A percentile compares a stretch with the other conserved stretches of the same genome.
phyloP scores from a whole-genome alignment of 805 yeast genomes.

The Pichia californica region DNA sequence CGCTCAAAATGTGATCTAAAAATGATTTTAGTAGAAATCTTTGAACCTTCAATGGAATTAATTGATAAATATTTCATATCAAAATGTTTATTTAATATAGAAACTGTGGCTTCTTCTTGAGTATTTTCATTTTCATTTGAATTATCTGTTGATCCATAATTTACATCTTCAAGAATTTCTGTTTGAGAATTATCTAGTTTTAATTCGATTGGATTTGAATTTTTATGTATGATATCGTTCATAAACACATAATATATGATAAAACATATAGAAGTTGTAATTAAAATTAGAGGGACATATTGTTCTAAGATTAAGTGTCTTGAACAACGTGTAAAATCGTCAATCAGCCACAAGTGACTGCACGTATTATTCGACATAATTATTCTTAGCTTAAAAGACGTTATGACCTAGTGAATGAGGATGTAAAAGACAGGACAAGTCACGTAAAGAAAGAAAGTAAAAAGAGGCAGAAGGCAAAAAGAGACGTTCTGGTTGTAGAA shows the following conservation, averaged over 20 bases:
- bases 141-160: background rate
- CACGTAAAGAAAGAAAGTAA: too few species aligned
- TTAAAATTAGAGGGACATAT: conserved; percentile 23
- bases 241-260: conserved; percentile 3
- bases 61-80: conserved; percentile 52
- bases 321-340: conserved; percentile 45
- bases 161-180: background rate
- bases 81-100: conserved; percentile 46
- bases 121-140: background rate
- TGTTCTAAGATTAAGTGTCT: conserved; percentile 32
- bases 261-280: conserved; percentile 28
- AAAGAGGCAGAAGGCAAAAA: too few species aligned
- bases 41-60: conserved; percentile 52
- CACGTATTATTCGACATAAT: conserved; percentile 14
- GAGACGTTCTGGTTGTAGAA: too few species aligned
- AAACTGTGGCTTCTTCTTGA: background rate
- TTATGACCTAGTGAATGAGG: too few species aligned
- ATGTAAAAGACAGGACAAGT: too few species aligned
- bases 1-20: conserved; percentile 48
- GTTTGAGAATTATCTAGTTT: background rate
- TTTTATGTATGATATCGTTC: background rate
- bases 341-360: conserved; percentile 24
- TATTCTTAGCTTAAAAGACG: too few species aligned
- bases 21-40: conserved; percentile 49
- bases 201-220: background rate